Evolutionary conservation across 768 basidiomycete genomes (phyloP).

Genomic region (Termitomyces sp.): DNA sequence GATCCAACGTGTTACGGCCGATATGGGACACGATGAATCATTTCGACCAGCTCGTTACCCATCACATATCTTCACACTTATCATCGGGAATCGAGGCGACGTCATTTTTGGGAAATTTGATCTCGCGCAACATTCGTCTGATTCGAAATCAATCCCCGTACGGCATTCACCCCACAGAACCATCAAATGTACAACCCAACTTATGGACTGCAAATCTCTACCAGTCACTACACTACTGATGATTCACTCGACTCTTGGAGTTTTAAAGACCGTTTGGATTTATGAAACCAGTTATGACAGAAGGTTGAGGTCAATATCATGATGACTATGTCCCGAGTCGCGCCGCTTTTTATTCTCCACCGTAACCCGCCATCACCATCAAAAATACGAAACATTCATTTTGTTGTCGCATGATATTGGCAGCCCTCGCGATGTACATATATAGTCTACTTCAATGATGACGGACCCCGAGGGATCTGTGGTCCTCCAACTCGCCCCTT

Average conservation of each 20-base stretch:
- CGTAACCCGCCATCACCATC: slow-evolving; percentile 5
- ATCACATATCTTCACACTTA: background rate
- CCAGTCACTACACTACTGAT: no score
- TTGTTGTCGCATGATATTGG: background rate
- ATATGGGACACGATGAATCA: background rate
- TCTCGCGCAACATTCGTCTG: background rate
- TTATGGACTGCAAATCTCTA: background rate
- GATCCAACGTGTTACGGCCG: background rate
- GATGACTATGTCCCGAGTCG: background rate
- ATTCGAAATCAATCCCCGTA: background rate
- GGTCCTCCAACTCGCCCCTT: slow-evolving; percentile 10
- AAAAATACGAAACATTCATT: background rate
- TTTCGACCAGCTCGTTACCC: background rate
- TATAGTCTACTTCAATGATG: background rate
- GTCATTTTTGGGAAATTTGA: background rate
- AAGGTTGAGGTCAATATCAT: background rate
- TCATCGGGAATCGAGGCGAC: background rate
- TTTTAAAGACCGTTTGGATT: background rate
- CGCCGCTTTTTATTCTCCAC: background rate
- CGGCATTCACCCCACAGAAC: background rate
- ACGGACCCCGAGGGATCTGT: slow-evolving; percentile 13
- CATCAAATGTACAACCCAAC: background rate
- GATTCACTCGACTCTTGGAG: background rate
- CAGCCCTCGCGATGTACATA: background rate
- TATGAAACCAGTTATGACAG: background rate